A percentile compares a stretch with the other conserved stretches of the same genome.
phyloP scores from a whole-genome alignment of 108 stramenopile genomes.

The Pseudonitzschia multistriata region DNA sequence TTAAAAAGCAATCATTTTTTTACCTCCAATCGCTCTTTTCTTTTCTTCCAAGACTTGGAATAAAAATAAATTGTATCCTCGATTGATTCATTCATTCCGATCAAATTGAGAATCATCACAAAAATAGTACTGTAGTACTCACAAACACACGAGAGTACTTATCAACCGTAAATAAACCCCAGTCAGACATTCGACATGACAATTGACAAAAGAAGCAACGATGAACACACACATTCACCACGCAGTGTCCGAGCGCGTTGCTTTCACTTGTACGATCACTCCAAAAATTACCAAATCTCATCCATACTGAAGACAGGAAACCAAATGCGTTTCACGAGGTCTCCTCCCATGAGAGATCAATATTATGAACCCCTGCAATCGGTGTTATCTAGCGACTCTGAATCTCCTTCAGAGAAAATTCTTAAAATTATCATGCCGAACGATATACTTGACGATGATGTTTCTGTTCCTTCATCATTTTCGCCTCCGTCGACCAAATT shows the following conservation, averaged over 20 bases:
- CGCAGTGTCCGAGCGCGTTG: conserved; percentile 1
- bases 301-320: not conserved
- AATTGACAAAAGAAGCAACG: conserved; percentile 1
- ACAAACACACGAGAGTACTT: no score
- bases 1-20: not conserved
- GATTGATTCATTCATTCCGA: no score
- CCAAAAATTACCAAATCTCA: not conserved
- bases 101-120: no score
- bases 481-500: conserved; percentile 5
- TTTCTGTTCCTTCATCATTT: conserved; percentile 10
- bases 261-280: conserved; percentile 15
- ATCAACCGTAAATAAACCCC: no score
- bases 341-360: not conserved
- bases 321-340: not conserved
- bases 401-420: conserved; percentile 15
- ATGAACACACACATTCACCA: not conserved
- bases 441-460: not conserved
- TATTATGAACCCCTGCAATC: not conserved
- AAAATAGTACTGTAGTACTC: no score
- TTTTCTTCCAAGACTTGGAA: no score
- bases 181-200: conserved; percentile 1
- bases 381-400: not conserved
- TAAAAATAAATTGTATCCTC: no score
- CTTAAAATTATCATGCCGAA: conserved; percentile 10
- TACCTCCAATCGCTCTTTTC: not conserved